Base-by-base conservation (phyloP, 176 grass and related monocot species). In the Avena insularis region DNA sequence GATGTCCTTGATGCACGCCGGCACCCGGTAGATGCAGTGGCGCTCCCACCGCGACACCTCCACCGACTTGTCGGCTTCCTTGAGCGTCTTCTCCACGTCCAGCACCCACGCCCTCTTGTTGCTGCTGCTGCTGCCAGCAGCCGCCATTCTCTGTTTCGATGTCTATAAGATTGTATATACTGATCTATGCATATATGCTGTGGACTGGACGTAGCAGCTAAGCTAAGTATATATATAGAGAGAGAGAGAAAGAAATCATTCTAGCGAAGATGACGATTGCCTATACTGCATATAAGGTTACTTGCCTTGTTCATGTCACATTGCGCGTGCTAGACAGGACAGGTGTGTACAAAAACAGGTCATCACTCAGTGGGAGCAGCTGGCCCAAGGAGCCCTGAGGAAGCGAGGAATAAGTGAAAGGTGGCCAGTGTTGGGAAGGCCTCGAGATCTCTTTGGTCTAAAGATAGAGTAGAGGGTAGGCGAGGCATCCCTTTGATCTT, bases 11-110 rank as follows among this genome's bases (percentile, higher is more conserved):
- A 98, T 95, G 86, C 91, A 94, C 8, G 87, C 72, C 8, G 93
- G 93, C 12, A 95, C 91, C 12, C 62, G 86, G 86, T 98, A 98
- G 65, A 95, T 95, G 49, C 73, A 72, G 53, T 88, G 90, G 4
- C 84, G 94, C 59, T 79, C 84, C 96, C 91, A 95, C 67, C 72
- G 51, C 12, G 88, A 76, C 50, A 75, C 80, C 81, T 95, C 96
- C 3, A 57, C 36, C 58, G 69, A 33, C 12, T 71, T 78, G 65
- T 89, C 78, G 23, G 88, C 72, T 2, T 86, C 69, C 72, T 36
- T 54, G 15, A 98, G 61, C 35, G 50, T 77, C 53, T 78, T 78
- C 77, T 78, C 61, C 62, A 95, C 80, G 51, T 95, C 91, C 73
- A 82, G n/a, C 66, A 94, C 68, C 96, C 96, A 94, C 12, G 68